These are phyloP conservation scores for Inga oerstediana DNA, from an alignment of 306 rosid genomes.

Conservation along the genomic window DNA sequence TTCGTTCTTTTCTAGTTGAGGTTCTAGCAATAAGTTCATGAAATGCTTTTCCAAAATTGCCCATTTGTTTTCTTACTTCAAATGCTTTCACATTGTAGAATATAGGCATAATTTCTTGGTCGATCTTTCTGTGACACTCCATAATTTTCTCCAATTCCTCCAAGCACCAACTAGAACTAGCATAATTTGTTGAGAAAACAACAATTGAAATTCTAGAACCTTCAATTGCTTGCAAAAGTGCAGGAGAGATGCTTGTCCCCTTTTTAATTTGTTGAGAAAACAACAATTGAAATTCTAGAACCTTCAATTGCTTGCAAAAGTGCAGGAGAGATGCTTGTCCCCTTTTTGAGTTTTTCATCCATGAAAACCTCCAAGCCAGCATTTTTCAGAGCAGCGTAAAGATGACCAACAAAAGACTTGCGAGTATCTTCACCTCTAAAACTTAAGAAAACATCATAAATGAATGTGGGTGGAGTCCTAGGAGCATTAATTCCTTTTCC, in stretches of 20 bases:
- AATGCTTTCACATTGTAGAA: background rate
- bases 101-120: background rate
- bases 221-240: background rate
- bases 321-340: background rate
- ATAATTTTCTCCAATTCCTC: background rate
- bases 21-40: background rate
- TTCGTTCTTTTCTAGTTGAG: background rate
- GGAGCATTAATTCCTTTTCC: background rate
- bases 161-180: background rate
- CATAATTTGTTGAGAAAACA: background rate
- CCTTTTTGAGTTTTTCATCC: background rate
- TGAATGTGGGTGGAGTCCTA: background rate
- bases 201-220: background rate
- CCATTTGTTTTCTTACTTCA: background rate
- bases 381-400: background rate
- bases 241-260: background rate
- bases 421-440: background rate
- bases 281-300: background rate
- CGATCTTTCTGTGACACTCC: background rate
- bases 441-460: background rate
- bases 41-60: background rate
- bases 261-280: background rate
- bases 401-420: background rate
- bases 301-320: background rate
- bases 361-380: background rate